Base-by-base conservation (phyloP, 768 basidiomycete species). In the Rhizopogon sp. region DNA sequence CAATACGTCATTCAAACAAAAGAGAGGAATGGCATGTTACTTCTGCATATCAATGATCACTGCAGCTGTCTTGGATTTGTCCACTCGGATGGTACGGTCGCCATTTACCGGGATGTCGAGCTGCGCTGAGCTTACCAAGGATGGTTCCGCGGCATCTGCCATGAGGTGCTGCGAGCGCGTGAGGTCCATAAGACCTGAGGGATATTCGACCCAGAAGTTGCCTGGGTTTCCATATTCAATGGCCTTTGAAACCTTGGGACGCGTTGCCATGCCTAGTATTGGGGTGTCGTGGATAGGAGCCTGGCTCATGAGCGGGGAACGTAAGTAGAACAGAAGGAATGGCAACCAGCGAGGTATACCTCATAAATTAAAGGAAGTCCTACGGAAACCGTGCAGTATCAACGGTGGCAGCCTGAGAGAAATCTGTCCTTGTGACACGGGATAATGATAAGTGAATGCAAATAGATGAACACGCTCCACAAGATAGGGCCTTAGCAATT, bases 31-130 rank as follows among this genome's bases (percentile, higher is more conserved):
- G n/a, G 35, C 39, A 16, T 58, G 75, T 56, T 62, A 85, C 85
- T 87, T 88, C 65, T 87, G 86, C 87, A 88, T 87, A 62, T 87
- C 86, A 50, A 87, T 76, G 17, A 87, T 73, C n/a, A 86, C 79
- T 52, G 81, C 66, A 9, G 84, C 85, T 16, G 76, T 79, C 46
- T 72, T 67, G 31, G 75, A 68, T 35, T 72, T 75, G 60, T 80
- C 73, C 28, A 85, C 68, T 49, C 84, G 72, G 45, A 86, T 67
- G 17, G 68, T 71, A 22, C 83, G 74, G 20, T 76, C 74, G 16
- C 79, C 77, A 55, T 82, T 74, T 4, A 82, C 83, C 3, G 72
- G 66, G 37, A 88, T 73, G 37, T 88, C 84, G 10, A 76, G 64
- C 57, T 85, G 83, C 45, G 61, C 43, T 56, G 70, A 42, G 54